Conservation (phyloP, 495 filamentous ascomycete genomes). For the Neurospora intermedia region DNA sequence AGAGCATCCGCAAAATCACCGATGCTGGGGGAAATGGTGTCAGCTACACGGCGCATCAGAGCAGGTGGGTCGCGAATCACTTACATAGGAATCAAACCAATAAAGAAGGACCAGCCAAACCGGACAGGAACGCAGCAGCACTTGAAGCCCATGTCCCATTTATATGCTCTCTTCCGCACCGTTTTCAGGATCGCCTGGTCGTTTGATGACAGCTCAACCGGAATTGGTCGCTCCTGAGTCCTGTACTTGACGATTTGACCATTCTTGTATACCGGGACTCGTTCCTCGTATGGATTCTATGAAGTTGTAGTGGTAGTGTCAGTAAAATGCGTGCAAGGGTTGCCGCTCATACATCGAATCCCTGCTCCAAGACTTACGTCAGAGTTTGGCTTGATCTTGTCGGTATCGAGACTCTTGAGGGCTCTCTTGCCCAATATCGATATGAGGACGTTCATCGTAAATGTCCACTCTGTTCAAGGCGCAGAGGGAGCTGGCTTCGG, state of each 20-base stretch:
- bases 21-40: conserved; percentile 31
- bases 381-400: conserved; percentile 61
- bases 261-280: conserved; percentile 55
- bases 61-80: conserved; percentile 18
- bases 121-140: conserved; percentile 65
- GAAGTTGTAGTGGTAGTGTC: background rate
- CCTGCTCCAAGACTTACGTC: conserved; percentile 37
- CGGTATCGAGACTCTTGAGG: conserved; percentile 51
- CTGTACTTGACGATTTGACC: conserved; percentile 47
- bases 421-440: conserved; percentile 55
- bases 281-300: conserved; percentile 64
- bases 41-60: background rate
- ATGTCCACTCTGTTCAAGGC: background rate
- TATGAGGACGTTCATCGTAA: conserved; percentile 14
- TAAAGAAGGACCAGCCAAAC: conserved; percentile 74
- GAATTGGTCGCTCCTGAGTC: conserved; percentile 57
- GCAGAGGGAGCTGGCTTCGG: background rate
- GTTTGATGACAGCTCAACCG: conserved; percentile 61
- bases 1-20: conserved; percentile 67
- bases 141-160: conserved; percentile 60
- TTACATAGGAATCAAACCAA: conserved; percentile 71
- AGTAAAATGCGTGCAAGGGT: background rate
- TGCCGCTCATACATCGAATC: background rate
- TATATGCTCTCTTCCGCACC: conserved; percentile 71
- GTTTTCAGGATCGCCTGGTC: conserved; percentile 70